Base-by-base conservation (phyloP, 2,329 filamentous ascomycete genomes). In the Aspergillus ustus region DNA sequence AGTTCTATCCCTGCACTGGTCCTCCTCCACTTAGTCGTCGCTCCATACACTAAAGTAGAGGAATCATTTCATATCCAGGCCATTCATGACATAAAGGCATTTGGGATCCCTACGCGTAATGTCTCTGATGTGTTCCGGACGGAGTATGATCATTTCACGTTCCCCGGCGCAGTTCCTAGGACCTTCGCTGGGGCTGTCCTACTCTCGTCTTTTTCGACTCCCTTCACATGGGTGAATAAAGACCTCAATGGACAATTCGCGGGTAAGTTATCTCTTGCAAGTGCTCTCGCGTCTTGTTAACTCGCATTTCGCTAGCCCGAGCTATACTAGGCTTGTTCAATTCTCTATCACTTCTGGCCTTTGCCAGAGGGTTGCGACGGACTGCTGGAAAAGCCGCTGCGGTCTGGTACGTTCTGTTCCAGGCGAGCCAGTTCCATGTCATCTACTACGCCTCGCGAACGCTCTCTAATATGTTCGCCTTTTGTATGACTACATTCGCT, bases 61-160 rank as follows among this genome's bases (percentile, higher is more conserved):
- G 95, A 99, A 78, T 98, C 94, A 0, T 98, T 99, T 85, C 97
- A 97, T 76, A 87, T 98, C 61, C 95, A 99, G 77, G 95, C 95
- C 6, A 86, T 89, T 3, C 95, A 98, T 77, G 95, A 99, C 75
- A 90, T 99, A 40, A 77, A 97, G 62, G 85, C 86, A 43, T 92
- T 95, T 74, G 93, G 93, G 25, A 87, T 91, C 1, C 91, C 92
- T 0, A 84, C 81, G 1, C 74, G 78, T 20, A 81, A 89, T 67
- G 74, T 84, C 17, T 72, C 80, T 55, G 74, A 81, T 13, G 84
- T 82, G 44, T 79, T 95, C 17, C 82, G 82, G 17, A 73, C 81
- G 3, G 80, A 86, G 54, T 99, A 96, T 80, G 95, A 99, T 75
- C 95, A 99, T 81, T 88, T 95, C 70, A 84, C 86, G 20, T 99